Evolutionary conservation across 257 asterid species (phyloP), one percentile per base, ranked within the genome.

Genomic region (Perilla frutescens): DNA sequence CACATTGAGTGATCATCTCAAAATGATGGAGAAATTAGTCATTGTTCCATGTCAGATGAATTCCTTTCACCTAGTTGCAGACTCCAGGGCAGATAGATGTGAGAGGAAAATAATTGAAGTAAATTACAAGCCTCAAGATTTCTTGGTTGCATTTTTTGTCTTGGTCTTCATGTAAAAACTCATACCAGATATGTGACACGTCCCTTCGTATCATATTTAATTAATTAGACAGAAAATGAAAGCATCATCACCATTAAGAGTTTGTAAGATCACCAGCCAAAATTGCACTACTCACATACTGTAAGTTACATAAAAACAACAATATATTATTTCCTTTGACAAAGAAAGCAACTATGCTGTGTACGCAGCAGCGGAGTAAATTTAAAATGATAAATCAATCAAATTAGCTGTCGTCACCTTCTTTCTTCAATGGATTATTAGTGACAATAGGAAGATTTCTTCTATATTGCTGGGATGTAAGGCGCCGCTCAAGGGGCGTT

Each of bases 401-500:
- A 49, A 39, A 66, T 68, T 45, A 74, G 75, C 76, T 82, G 64
- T 69, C 47, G 54, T 88, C 89, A 70, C 66, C 67, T 54, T 82
- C 87, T 73, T 82, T 81, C 83, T 78, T 84, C 81, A 69, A 32
- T 56, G 86, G 77, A 76, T 90, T 94, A 76, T 77, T 84, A 10
- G 80, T 82, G 74, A 84, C 96, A 39, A 79, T 55, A 3, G 92
- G 97, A 76, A 88, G 93, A 73, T 87, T 88, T 70, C 96, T 87
- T 78, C 88, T 79, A 43, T 86, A 84, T 62, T 90, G 96, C 75
- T 91, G 90, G 13, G 95, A 90, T 1, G 96, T 88, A 86, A 91
- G 75, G 85, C 97, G 85, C 83, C 97, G 88, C 84, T 91, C 97
- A 29, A 90, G 82, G 2, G 97, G 99, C 5, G 97, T 90, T 78